Base-by-base conservation (phyloP, 2,329 filamentous ascomycete genomes). In the Colletotrichum chlorophyti region DNA sequence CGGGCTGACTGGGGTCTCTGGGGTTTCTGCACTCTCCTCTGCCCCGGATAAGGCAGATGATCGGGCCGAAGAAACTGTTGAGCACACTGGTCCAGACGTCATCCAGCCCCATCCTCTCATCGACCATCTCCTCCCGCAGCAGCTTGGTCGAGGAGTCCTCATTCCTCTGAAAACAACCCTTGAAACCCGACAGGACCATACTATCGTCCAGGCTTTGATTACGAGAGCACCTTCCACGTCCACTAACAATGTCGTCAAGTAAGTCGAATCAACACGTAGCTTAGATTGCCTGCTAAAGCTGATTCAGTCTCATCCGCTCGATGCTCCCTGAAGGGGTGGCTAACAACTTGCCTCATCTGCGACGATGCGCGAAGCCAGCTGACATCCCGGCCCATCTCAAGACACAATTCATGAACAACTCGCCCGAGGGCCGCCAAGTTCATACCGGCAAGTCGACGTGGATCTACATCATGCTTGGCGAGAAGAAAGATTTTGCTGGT, bases 231-330 rank as follows among this genome's bases (percentile, higher is more conserved):
- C 90, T 42, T 84, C 87, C 63, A 90, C 87, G 72, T 81, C 83
- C 65, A 89, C 90, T 64, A 91, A 90, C 72, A 80, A 83, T 63
- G 83, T 92, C 68, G 83, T 95, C 69, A 86, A 83, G 90, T 93
- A 76, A 72, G 85, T 79, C 21, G 35, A 47, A 12, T 61, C 53
- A 49, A 48, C 49, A 41, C 21, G 17, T 3, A 12, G 10, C 50
- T 14, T 55, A 27, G 29, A 12, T 48, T 34, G 64, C 66, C 63
- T 67, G 60, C 66, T 76, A 65, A 75, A 63, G 3, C 14, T 4
- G 8, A 6, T 26, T 4, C 23, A 63, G 61, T 19, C 41, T 59
- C 19, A 74, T 87, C 65, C 81, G 83, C 66, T 75, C 77, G 50
- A 72, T 86, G 68, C 75, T 84, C 60, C 83, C 83, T 66, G 82